phyloP scores from a whole-genome alignment of 169 alveolate species.

The Besnoitia besnoiti region DNA sequence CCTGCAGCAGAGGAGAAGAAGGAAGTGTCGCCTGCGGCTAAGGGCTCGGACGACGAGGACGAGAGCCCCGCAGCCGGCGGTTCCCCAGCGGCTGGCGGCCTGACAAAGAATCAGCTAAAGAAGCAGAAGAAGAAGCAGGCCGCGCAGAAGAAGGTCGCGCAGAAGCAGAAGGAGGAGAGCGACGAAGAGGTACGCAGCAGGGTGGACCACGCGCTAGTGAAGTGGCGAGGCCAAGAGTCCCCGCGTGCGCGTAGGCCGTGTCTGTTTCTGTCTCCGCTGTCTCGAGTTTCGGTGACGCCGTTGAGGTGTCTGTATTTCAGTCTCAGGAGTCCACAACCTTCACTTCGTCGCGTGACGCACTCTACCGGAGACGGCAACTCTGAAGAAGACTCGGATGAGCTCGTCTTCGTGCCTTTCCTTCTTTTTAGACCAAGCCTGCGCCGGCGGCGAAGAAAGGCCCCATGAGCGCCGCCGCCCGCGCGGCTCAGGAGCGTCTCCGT shows the following conservation, averaged over 20 bases:
- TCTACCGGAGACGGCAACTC: too few species aligned
- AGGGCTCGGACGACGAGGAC: neutral
- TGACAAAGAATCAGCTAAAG: neutral
- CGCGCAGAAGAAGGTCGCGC: conserved; percentile 12
- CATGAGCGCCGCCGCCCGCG: conserved; percentile 62
- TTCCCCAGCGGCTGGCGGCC: neutral
- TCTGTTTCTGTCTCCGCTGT: too few species aligned
- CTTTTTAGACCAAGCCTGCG: neutral
- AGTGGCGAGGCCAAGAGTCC: conserved; percentile 15
- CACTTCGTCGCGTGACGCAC: too few species aligned
- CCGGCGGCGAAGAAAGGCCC: conserved; percentile 50
- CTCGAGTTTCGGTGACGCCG: too few species aligned
- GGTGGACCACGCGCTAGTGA: conserved; percentile 34
- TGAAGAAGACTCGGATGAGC: neutral
- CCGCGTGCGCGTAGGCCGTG: too few species aligned
- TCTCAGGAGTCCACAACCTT: too few species aligned
- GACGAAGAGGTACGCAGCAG: neutral
- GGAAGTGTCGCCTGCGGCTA: neutral
- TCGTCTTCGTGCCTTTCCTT: neutral
- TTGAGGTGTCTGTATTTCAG: too few species aligned
- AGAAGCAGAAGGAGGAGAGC: conserved; percentile 22
- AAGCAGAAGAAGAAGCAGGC: conserved; percentile 43
- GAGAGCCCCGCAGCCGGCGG: neutral
- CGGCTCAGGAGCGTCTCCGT: conserved; percentile 70
- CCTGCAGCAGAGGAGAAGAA: neutral